These are phyloP conservation scores for Penicillium arizonense DNA, from an alignment of 495 filamentous ascomycete genomes.

Conservation along the genomic window DNA sequence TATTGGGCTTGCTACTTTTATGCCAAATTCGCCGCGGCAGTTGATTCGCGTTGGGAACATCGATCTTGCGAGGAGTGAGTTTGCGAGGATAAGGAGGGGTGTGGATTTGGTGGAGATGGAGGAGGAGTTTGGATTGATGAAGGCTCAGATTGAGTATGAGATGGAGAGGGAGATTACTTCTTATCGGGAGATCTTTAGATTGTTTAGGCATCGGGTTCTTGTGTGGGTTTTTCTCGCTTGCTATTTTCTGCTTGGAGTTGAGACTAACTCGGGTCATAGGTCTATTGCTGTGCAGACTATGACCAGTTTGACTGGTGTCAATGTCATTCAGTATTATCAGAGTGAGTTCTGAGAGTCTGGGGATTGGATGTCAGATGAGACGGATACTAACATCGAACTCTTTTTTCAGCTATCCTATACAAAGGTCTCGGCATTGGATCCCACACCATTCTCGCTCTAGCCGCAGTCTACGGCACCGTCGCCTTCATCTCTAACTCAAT, in stretches of 20 bases:
- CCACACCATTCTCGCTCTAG: slow-evolving; percentile 51
- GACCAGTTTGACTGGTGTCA: slow-evolving; percentile 56
- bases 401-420: slow-evolving; percentile 45
- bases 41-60: slow-evolving; percentile 53
- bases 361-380: neutral
- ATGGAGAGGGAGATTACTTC: slow-evolving; percentile 55
- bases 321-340: slow-evolving; percentile 59
- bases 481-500: slow-evolving; percentile 53
- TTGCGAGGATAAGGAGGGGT: slow-evolving; percentile 48
- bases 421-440: slow-evolving; percentile 54
- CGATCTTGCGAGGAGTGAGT: slow-evolving; percentile 50
- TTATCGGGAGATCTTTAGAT: slow-evolving; percentile 49
- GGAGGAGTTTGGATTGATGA: slow-evolving; percentile 55
- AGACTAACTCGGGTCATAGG: slow-evolving; percentile 17
- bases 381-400: slow-evolving; percentile 1
- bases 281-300: slow-evolving; percentile 59
- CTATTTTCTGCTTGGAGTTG: neutral
- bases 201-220: slow-evolving; percentile 51
- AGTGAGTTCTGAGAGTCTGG: slow-evolving; percentile 26
- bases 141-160: slow-evolving; percentile 59
- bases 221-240: slow-evolving; percentile 30
- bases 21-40: slow-evolving; percentile 58
- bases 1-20: slow-evolving; percentile 53
- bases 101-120: slow-evolving; percentile 45
- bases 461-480: slow-evolving; percentile 54